Percentiles rank a stretch among this genome's conserved stretches.
Evolutionary conservation across 2,329 filamentous ascomycete species (phyloP).

Genomic region (Pseudogymnoascus sp.): DNA sequence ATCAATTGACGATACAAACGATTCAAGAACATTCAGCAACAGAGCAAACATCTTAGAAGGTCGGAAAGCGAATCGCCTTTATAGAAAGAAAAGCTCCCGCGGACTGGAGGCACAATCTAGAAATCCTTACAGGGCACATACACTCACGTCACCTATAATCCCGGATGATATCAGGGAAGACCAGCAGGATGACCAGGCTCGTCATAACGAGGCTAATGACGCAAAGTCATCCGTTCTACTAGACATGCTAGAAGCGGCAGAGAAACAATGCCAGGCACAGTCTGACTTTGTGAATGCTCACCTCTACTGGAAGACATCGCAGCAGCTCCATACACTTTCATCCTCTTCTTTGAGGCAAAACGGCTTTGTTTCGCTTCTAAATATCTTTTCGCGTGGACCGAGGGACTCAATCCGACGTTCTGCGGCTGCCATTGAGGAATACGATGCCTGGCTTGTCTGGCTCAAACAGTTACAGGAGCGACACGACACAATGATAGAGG

Average conservation of each 20-base stretch:
- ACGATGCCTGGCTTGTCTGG: conserved; percentile 75
- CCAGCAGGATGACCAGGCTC: conserved; percentile 18
- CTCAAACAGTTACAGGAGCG: conserved; percentile 74
- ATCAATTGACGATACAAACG: conserved; percentile 49
- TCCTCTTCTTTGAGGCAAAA: conserved; percentile 55
- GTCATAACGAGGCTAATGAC: conserved; percentile 31
- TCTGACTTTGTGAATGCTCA: conserved; percentile 79
- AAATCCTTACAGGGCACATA: conserved; percentile 43
- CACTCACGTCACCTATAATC: neutral
- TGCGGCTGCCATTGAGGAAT: conserved; percentile 65
- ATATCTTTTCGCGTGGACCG: conserved; percentile 65
- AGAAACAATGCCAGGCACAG: conserved; percentile 65
- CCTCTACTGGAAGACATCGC: conserved; percentile 74
- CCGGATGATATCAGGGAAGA: conserved; percentile 6
- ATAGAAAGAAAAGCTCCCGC: conserved; percentile 42
- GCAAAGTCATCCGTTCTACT: conserved; percentile 47
- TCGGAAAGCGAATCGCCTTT: conserved; percentile 50
- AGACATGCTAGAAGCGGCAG: conserved; percentile 68
- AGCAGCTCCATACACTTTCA: conserved; percentile 57
- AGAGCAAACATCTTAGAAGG: conserved; percentile 44
- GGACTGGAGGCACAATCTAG: conserved; percentile 45
- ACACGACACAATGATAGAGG: conserved; percentile 63
- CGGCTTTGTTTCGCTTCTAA: conserved; percentile 61
- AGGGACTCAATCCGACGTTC: conserved; percentile 61
- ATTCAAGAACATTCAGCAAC: conserved; percentile 60